Base-by-base conservation (phyloP, 345 rosid species). In the Gynandropsis gynandra region DNA sequence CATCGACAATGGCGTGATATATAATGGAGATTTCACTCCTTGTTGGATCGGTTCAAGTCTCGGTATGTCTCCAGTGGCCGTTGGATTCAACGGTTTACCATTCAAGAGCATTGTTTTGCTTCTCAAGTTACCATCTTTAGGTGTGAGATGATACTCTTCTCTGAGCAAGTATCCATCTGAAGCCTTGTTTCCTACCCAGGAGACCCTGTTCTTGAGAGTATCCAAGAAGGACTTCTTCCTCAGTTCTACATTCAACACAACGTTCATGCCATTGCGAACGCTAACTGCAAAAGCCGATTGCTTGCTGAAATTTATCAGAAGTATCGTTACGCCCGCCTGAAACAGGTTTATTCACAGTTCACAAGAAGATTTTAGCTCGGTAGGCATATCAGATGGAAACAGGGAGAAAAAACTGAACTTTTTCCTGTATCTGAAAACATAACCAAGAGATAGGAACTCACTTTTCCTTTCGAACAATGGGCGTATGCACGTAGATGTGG, bases 401-500 rank as follows among this genome's bases (percentile, higher is more conserved):
- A 33, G 39, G 39, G n/a, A n/a, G n/a, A n/a, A n/a, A n/a, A n/a
- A n/a, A n/a, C n/a, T n/a, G n/a, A n/a, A n/a, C 38, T 42, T 36
- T 11, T 2, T 47, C 15, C 31, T 48, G 19, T 13, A 8, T 24
- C 29, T 24, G 59, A 38, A 64, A 43, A 29, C n/a, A n/a, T n/a
- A n/a, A n/a, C n/a, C n/a, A n/a, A n/a, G n/a, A n/a, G n/a, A n/a
- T n/a, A 33, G 40, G 12, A 17, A 66, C 95, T 79, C 76, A 88
- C 99, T 74, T 85, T 78, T 78, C 88, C 97, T 80, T 80, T 85
- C 0, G 95, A 79, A 55, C 99, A 92, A 71, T 92, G 97, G 5
- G 94, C 95, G 38, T 88, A 92, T 49, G 75, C 58, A 19, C 97
- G 94, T 52, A 92, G 75, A 53, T 56, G 68, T 0, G 90, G 69